Percentiles rank a stretch among this genome's conserved stretches.
phyloP scores from a whole-genome alignment of 176 grass and related monocot genomes.

The Triticum aestivum region IWGSC_CS_RefSeq_v2.1 NC_057812.1:565799618-565800117 shows the following conservation, averaged over 20 bases:
- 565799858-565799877: background rate
- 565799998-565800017: background rate
- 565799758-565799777: slow-evolving; percentile 86
- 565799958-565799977: background rate
- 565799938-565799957: background rate
- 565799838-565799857: background rate
- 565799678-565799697: background rate
- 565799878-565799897: slow-evolving; percentile 5
- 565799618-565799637: background rate
- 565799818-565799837: background rate
- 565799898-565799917: slow-evolving; percentile 1
- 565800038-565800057: background rate
- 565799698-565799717: slow-evolving; percentile 26
- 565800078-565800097: background rate
- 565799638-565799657: background rate
- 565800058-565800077: background rate
- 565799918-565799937: background rate
- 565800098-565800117: slow-evolving; percentile 11
- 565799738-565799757: slow-evolving; percentile 87
- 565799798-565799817: background rate
- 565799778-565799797: background rate
- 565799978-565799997: background rate
- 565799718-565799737: slow-evolving; percentile 89
- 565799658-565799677: background rate
- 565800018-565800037: background rate